Evolutionary conservation across 805 yeast genomes (phyloP), one percentile per base, ranked within the genome.

Genomic region (Sugiyamaella floridensis): DNA sequence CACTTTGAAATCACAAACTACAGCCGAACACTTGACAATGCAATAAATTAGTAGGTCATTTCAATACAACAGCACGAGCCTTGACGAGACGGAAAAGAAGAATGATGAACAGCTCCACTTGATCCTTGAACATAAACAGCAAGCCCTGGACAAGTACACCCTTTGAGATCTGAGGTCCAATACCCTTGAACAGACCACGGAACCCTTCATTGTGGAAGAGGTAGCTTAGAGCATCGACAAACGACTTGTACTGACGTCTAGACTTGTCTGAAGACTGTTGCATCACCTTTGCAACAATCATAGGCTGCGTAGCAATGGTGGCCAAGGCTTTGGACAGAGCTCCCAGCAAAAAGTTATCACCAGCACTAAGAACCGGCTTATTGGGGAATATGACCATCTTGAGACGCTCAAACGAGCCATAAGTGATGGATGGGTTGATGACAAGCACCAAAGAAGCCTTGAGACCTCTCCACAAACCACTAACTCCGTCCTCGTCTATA

Each of bases 141-240:
- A 88, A 72, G 0, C 96, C 96, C 67, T 88, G 96, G 4, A 87
- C 95, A 43, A 88, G 67, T 1, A 87, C 83, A 1, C 93, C 95
- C 72, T 88, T 88, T 41, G 82, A 66, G 53, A 88, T 73, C 66
- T 88, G 96, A 5, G 95, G 95, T 2, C 81, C 77, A 29, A 88
- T 62, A 2, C 96, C 96, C 71, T 83, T 86, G 80, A 88, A 88
- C 56, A 87, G 71, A 0, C 90, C 83, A 11, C 60, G 57, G 40
- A 80, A 41, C 26, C 86, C 89, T 61, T 86, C 93, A n/a, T 76
- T 71, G 56, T 73, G 69, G 72, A 80, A 77, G 58, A 87, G 73
- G 63, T 81, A 78, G 22, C 63, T 66, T 61, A 88, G 70, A 4
- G 86, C 89, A 37, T 81, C 77, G 46, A 82, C 82, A 68, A 86